phyloP scores from a whole-genome alignment of 306 rosid species.

The Coriaria nepalensis region DNA sequence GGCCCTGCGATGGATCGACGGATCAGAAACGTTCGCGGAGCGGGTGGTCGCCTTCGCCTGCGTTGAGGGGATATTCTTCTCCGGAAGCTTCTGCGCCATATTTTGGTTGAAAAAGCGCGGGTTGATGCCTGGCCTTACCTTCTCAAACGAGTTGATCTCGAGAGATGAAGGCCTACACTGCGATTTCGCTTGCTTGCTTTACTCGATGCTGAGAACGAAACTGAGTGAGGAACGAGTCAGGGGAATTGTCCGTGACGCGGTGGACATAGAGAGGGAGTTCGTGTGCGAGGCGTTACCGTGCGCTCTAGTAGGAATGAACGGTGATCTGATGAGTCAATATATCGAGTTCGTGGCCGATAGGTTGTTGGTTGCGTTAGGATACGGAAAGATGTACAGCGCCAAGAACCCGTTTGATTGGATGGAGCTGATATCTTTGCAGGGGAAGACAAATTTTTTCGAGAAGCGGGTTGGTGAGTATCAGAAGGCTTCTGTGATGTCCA shows the following conservation, averaged over 20 bases:
- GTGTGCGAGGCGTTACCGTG: slow-evolving; percentile 77
- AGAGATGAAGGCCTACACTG: slow-evolving; percentile 79
- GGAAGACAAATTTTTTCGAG: slow-evolving; percentile 84
- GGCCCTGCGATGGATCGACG: slow-evolving; percentile 48
- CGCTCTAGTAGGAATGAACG: slow-evolving; percentile 79
- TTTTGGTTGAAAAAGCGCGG: slow-evolving; percentile 91
- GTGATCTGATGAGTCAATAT: slow-evolving; percentile 56
- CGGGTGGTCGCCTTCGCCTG: slow-evolving; percentile 67
- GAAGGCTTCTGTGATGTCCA: slow-evolving; percentile 70
- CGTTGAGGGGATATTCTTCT: slow-evolving; percentile 83
- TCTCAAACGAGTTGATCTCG: slow-evolving; percentile 76
- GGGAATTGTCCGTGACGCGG: slow-evolving; percentile 44
- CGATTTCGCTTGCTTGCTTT: slow-evolving; percentile 67
- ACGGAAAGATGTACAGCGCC: slow-evolving; percentile 37
- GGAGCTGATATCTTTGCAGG: slow-evolving; percentile 86
- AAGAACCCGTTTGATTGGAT: slow-evolving; percentile 89
- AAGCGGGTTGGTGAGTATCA: slow-evolving; percentile 81
- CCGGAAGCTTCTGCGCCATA: slow-evolving; percentile 72
- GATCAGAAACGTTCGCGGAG: slow-evolving; percentile 35
- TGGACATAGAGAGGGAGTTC: slow-evolving; percentile 63
- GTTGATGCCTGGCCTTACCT: slow-evolving; percentile 66
- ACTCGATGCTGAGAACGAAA: slow-evolving; percentile 32
- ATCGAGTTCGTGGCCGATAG: slow-evolving; percentile 83
- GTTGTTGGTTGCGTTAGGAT: slow-evolving; percentile 48
- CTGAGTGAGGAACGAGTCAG: slow-evolving; percentile 46